Conservation (phyloP, 129 eudicot genomes). For the sunflower (Helianthus annuus) region DNA sequence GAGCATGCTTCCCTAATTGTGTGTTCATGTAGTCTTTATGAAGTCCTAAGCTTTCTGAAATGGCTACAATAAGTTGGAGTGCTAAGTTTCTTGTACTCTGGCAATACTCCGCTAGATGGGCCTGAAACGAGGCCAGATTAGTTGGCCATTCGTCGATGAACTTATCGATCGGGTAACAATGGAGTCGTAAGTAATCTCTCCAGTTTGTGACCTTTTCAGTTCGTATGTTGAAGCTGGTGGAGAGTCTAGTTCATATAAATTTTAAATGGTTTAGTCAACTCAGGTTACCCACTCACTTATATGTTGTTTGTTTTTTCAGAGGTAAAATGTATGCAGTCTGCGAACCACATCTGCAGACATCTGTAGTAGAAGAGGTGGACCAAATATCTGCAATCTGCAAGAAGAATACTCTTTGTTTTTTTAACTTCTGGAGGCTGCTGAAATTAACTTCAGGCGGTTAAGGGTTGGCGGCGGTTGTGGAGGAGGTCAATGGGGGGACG, state of each 20-base stretch:
- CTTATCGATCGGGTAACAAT: slow-evolving; percentile 44
- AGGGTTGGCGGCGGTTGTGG: too few relatives aligned
- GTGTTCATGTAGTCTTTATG: slow-evolving; percentile 27
- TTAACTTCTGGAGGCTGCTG: too few relatives aligned
- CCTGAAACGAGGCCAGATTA: slow-evolving; percentile 33
- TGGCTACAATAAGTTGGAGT: slow-evolving; percentile 31
- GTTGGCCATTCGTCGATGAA: slow-evolving; percentile 47
- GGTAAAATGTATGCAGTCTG: too few relatives aligned
- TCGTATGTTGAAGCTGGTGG: slow-evolving; percentile 43
- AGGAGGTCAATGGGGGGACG: too few relatives aligned
- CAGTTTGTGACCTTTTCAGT: slow-evolving; percentile 48
- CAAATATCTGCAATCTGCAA: too few relatives aligned
- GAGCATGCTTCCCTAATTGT: slow-evolving; percentile 44
- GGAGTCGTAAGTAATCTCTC: slow-evolving; percentile 49
- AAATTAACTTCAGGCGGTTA: too few relatives aligned
- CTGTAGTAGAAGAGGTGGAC: too few relatives aligned
- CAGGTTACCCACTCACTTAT: too few relatives aligned
- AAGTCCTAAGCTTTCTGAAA: slow-evolving; percentile 43
- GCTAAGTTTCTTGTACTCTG: slow-evolving; percentile 26
- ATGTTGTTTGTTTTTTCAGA: too few relatives aligned
- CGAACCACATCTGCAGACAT: too few relatives aligned
- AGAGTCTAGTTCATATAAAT: slow-evolving; percentile 23
- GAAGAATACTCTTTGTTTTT: too few relatives aligned
- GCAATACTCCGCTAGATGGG: slow-evolving; percentile 37
- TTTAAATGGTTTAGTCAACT: too few relatives aligned